Base-by-base conservation (phyloP, 202 grass and related monocot genomes). In the Elaeis oleifera region DNA sequence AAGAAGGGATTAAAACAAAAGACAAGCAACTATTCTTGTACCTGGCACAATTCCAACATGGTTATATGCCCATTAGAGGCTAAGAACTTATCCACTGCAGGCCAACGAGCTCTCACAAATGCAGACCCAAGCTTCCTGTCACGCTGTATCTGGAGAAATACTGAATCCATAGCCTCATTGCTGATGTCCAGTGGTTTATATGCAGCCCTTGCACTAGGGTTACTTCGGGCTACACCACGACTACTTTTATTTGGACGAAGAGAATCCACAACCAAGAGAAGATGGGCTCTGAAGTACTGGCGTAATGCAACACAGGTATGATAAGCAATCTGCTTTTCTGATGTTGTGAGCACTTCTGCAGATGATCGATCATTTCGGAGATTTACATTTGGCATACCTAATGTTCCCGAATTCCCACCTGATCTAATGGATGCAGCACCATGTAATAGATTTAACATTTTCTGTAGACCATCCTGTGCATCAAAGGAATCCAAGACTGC, bases 281-380 rank as follows among this genome's bases (percentile, higher is more conserved):
- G 84, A 76, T 97, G 88, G 26, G 94, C 88, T 61, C 94, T 85
- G 57, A 97, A 97, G 60, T 97, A 92, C 57, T 97, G 94, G 13
- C 88, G 77, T 53, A 91, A 68, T 25, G 88, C 92, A 83, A 97
- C 84, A 86, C 87, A 91, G 13, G 92, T 80, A 78, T 97, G 94
- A 32, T 97, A 97, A 27, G 88, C 84, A 66, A 97, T 90, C 66
- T 97, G 94, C 74, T 97, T 97, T 76, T 97, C 94, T 69, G 76
- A 86, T 39, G 78, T 62, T 53, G 94, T 86, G 28, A 97, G 67
- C 68, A 79, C 88, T 74, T 97, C 94, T 50, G 77, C 74, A 72
- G 72, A 60, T 0, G 75, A 82, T 49, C 79, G 78, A 51, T 87
- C 84, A 83, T 77, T 89, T 51, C 82, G 75, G 50, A 71, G 73